phyloP scores from a whole-genome alignment of 2,329 filamentous ascomycete species.

The Penicillium aurantiogriseum region DNA sequence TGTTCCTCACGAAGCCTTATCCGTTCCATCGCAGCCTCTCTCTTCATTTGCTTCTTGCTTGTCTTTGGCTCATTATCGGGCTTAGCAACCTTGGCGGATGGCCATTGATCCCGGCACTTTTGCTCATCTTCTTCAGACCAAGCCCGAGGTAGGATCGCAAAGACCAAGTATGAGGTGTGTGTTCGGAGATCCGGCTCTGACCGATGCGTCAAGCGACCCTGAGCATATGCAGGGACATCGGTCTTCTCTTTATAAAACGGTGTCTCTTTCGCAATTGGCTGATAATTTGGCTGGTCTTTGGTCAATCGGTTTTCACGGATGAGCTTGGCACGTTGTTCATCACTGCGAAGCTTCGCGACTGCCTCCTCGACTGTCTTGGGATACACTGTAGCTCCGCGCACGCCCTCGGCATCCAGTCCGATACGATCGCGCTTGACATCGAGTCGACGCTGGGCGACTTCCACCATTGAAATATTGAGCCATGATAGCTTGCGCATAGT shows the following conservation, averaged over 20 bases:
- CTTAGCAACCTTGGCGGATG: conserved; percentile 54
- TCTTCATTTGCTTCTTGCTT: conserved; percentile 42
- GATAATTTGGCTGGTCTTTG: conserved; percentile 21
- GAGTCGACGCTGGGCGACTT: conserved; percentile 75
- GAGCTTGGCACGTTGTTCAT: conserved; percentile 67
- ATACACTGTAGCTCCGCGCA: conserved; percentile 65
- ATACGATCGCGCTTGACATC: conserved; percentile 80
- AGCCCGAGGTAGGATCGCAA: conserved; percentile 80
- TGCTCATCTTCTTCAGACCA: conserved; percentile 84
- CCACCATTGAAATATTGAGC: conserved; percentile 91
- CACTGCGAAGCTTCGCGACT: conserved; percentile 66
- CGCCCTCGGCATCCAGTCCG: conserved; percentile 67
- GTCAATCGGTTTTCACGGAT: conserved; percentile 53
- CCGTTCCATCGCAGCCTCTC: conserved; percentile 49
- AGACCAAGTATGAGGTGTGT: conserved; percentile 95
- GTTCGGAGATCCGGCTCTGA: conserved; percentile 88
- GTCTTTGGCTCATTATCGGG: conserved; percentile 28
- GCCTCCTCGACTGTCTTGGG: conserved; percentile 74
- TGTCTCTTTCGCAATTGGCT: conserved; percentile 18
- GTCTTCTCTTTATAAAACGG: conserved; percentile 30
- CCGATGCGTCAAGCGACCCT: conserved; percentile 75
- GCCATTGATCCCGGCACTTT: conserved; percentile 63
- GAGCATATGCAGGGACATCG: conserved; percentile 60
- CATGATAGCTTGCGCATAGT: conserved; percentile 78
- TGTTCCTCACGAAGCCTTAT: conserved; percentile 12